Base-by-base conservation (phyloP, 1,284 basidiomycete genomes). In the Cystobasidium pallidum region DNA sequence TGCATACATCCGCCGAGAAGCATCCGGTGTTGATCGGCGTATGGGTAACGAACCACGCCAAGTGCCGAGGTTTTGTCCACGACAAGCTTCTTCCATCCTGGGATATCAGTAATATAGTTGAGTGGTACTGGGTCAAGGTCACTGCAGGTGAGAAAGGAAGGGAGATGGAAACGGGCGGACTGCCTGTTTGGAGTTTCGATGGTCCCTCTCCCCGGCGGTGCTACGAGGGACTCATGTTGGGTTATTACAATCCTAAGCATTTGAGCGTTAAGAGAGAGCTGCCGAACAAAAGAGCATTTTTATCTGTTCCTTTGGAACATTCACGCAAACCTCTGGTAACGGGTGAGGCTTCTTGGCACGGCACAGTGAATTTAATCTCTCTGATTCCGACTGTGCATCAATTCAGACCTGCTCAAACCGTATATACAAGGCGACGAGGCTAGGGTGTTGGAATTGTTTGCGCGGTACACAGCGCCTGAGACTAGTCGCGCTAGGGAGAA, bases 81-180 rank as follows among this genome's bases (percentile, higher is more conserved):
- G 74, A 77, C 13, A 76, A 77, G 59, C 73, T 79, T 24, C 76
- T 77, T 51, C 76, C 76, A 0, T 39, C 71, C 0, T 79, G 78
- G 78, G 41, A 61, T 0, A 58, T 79, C 28, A 28, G 4, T 3
- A 21, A 26, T 1, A 24, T 36, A 0, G n/a, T 58, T 28, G 73
- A 77, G 11, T 77, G 77, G 77, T 76, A 75, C 54, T 79, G 78
- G 78, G 54, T 79, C 66, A 79, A 79, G 58, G 70, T 76, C 41
- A 75, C 75, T 4, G 45, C 68, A 6, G 47, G 36, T 2, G 32
- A 8, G 49, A 24, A 28, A 41, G 43, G 34, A 36, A 49, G n/a
- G 41, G 36, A 13, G 51, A 45, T 21, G 3, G 32, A 30, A 13
- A 57, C 58, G 24, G 58, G 65, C 10, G 78, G 78, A 13, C 66